Evolutionary conservation across 768 basidiomycete species (phyloP).

Genomic region (Rhodotorula sphaerocarpa): DNA sequence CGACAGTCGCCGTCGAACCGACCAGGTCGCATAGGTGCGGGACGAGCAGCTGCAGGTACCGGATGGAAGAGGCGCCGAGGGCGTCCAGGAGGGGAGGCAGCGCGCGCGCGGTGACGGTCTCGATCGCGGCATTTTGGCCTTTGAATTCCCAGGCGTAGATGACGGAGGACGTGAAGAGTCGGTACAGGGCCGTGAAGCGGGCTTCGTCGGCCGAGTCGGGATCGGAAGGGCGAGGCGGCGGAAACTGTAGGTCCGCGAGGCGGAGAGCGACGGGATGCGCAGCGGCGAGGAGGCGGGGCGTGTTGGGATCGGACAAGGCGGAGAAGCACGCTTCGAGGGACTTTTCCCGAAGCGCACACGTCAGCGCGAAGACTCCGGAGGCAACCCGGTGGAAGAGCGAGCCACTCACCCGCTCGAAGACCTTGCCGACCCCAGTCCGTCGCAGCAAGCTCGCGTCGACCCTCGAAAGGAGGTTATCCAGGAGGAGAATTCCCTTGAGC

Average conservation of each 20-base stretch:
- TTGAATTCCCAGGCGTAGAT: conserved; percentile 29
- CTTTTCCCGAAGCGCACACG: too few relatives aligned
- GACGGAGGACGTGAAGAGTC: conserved; percentile 4
- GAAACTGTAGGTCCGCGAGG: conserved; percentile 9
- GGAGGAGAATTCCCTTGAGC: conserved; percentile 5
- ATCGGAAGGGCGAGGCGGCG: not conserved
- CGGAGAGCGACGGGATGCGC: conserved; percentile 18
- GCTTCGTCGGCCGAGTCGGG: not conserved
- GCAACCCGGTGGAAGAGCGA: not conserved
- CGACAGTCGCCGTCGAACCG: not conserved
- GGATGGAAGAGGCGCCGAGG: not conserved
- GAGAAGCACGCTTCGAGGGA: conserved; percentile 18
- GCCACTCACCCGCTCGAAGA: conserved; percentile 13
- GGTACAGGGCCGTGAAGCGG: conserved; percentile 17
- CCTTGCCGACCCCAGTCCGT: conserved; percentile 23
- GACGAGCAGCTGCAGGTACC: conserved; percentile 18
- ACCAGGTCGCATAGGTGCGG: conserved; percentile 16
- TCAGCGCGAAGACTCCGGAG: too few relatives aligned
- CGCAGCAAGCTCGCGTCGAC: conserved; percentile 11
- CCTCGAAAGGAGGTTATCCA: conserved; percentile 6
- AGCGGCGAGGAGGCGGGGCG: not conserved
- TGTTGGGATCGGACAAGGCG: conserved; percentile 14
- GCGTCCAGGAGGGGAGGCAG: not conserved
- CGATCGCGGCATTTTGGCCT: not conserved
- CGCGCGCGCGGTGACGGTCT: not conserved